Conservation (phyloP, 306 rosid genomes). For the Sicyos baderoa region DNA sequence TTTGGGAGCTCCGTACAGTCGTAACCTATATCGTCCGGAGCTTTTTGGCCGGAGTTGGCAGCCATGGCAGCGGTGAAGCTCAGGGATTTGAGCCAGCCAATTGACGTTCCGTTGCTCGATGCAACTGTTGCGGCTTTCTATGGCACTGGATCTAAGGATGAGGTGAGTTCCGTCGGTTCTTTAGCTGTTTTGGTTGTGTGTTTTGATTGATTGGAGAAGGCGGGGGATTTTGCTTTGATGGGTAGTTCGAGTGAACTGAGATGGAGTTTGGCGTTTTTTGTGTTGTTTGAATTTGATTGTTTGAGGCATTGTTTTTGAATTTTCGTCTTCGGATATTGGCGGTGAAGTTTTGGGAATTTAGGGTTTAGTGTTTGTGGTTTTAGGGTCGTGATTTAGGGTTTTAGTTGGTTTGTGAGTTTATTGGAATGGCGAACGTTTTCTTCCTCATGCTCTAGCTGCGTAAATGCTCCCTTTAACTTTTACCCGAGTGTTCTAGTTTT, state of each 20-base stretch:
- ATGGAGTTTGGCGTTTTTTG: not conserved
- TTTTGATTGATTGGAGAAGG: conserved; percentile 3
- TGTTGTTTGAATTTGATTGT: not conserved
- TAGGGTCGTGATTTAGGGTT: conserved; percentile 12
- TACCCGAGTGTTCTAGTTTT: not conserved
- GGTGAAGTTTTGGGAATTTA: not conserved
- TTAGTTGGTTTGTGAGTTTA: conserved; percentile 4
- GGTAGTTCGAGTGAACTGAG: not conserved
- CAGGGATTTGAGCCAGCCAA: conserved; percentile 83
- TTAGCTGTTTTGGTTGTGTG: not conserved
- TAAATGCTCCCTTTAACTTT: not conserved
- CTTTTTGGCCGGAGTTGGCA: conserved; percentile 27
- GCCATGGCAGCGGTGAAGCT: conserved; percentile 96
- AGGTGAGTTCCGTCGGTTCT: conserved; percentile 35
- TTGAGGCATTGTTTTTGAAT: not conserved
- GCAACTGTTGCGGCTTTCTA: conserved; percentile 98
- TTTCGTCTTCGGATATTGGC: not conserved
- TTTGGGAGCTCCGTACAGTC: conserved; percentile 17
- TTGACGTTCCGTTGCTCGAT: conserved; percentile 77
- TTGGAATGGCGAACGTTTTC: not conserved
- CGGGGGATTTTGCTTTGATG: not conserved
- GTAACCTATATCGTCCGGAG: conserved; percentile 29
- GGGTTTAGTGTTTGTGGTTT: conserved; percentile 20
- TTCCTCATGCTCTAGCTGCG: not conserved
- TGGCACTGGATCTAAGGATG: conserved; percentile 99